Evolutionary conservation across 805 yeast species (phyloP).

Genomic region (Metschnikowia lachancei): DNA sequence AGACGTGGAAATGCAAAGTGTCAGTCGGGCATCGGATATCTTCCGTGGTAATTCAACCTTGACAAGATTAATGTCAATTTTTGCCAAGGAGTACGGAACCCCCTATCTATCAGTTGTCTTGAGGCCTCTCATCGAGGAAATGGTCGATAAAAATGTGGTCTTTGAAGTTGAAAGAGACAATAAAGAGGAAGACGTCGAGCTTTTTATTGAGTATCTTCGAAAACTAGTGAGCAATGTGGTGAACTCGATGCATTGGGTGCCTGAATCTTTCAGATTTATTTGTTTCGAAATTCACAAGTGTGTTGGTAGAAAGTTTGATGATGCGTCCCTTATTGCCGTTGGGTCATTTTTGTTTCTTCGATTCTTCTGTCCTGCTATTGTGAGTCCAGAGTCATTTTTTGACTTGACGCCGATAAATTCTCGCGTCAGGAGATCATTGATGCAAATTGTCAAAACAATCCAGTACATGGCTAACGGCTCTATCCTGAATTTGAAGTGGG

Average conservation of each 20-base stretch:
- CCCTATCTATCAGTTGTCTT: conserved; percentile 54
- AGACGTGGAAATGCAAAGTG: conserved; percentile 57
- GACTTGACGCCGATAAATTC: conserved; percentile 28
- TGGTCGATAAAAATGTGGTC: conserved; percentile 46
- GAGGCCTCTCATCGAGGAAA: conserved; percentile 53
- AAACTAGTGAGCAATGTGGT: conserved; percentile 59
- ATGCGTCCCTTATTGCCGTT: conserved; percentile 61
- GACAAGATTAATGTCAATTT: conserved; percentile 69
- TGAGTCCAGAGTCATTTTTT: conserved; percentile 70
- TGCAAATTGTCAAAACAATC: conserved; percentile 76
- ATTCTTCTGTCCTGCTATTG: conserved; percentile 83
- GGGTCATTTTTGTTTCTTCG: conserved; percentile 85
- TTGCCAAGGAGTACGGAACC: conserved; percentile 65
- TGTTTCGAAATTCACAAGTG: conserved; percentile 62
- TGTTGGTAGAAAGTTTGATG: conserved; percentile 59
- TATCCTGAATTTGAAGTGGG: conserved; percentile 62
- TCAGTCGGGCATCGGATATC: conserved; percentile 65
- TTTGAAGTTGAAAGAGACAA: conserved; percentile 63
- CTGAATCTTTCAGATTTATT: conserved; percentile 67
- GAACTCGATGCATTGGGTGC: conserved; percentile 54
- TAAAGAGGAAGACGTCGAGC: conserved; percentile 35
- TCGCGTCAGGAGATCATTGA: conserved; percentile 59
- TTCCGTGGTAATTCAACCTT: conserved; percentile 80
- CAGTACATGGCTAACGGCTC: conserved; percentile 88
- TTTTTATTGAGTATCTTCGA: conserved; percentile 56